Evolutionary conservation across 208 protist genomes (phyloP).

Genomic region (Novymonas esmeraldas): DNA sequence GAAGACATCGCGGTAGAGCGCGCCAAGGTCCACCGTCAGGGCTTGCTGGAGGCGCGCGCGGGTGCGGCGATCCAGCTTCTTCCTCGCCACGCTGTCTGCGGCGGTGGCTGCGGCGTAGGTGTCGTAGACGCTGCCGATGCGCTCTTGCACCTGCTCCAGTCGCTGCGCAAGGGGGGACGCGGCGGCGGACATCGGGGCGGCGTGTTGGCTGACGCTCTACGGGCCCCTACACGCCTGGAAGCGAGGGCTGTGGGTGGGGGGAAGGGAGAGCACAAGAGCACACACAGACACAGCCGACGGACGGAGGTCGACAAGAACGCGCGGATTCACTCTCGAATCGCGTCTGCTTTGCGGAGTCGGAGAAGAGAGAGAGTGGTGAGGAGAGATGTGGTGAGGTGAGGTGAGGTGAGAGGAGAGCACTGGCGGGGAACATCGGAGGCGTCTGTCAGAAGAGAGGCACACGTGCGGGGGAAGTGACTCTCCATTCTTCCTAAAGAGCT

Average conservation of each 20-base stretch:
- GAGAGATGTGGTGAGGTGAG: too few relatives aligned
- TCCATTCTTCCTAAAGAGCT: too few relatives aligned
- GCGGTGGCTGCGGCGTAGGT: neutral
- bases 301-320: too few relatives aligned
- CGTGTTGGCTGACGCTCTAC: neutral
- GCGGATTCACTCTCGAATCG: too few relatives aligned
- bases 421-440: too few relatives aligned
- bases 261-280: neutral
- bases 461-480: too few relatives aligned
- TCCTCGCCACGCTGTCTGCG: neutral
- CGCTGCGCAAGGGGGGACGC: conserved; percentile 3
- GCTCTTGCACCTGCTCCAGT: conserved; percentile 24
- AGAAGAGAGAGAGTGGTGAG: too few relatives aligned
- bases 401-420: too few relatives aligned
- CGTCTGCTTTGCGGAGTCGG: too few relatives aligned
- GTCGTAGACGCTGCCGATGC: conserved; percentile 18
- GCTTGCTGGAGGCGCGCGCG: conserved; percentile 16
- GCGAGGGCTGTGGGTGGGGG: neutral
- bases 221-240: neutral
- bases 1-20: conserved; percentile 13
- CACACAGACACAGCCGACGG: too few relatives aligned
- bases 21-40: conserved; percentile 13
- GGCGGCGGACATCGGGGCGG: neutral
- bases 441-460: too few relatives aligned
- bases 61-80: conserved; percentile 7